Evolutionary conservation across 768 basidiomycete genomes (phyloP), one percentile per base, ranked within the genome.

Genomic region (Phaffia australis): DNA sequence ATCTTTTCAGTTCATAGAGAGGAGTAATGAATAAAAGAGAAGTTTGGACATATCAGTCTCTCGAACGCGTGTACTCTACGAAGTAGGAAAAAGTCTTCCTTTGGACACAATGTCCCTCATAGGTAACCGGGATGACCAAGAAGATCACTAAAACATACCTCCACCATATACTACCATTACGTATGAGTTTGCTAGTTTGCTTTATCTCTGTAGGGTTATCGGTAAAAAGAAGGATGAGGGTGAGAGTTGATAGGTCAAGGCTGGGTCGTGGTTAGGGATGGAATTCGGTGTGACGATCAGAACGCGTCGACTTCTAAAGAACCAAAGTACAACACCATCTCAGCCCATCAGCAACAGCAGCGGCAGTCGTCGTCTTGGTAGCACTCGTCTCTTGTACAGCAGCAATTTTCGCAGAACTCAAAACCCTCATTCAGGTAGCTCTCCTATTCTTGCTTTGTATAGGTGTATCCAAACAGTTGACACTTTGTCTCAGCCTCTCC

Each of bases 111-210:
- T 29, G 30, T 27, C 25, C 18, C 2, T 32, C 27, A 15, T 16
- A 23, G 6, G 56, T 29, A 8, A 30, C 3, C 30, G 3, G 56
- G 21, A 25, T 8, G 30, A 30, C 27, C 30, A 30, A 2, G 21
- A 52, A 25, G 52, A 57, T 19, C 27, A 54, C 21, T 23, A 25
- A 47, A 21, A 25, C 59, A 27, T 7, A 67, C 66, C 66, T 67
- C 66, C 66, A 62, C 66, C 66, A 61, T 67, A 67, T 18, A 60
- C 57, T 27, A 66, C 65, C 65, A 66, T 66, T 15, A 52, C n/a
- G 5, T 27, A 7, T 52, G 4, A 5, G 4, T 42, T 42, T 42
- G 35, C 11, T 42, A 5, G 35, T 42, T 42, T 42, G 11, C 11
- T 11, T 11, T n/a, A n/a, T 42, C 35, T 42, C 11, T 42, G 11